A percentile compares a stretch with the other conserved stretches of the same genome.
These are phyloP conservation scores for Hanseniaspora thailandica DNA, from an alignment of 805 yeast genomes.

Conservation along the genomic window DNA sequence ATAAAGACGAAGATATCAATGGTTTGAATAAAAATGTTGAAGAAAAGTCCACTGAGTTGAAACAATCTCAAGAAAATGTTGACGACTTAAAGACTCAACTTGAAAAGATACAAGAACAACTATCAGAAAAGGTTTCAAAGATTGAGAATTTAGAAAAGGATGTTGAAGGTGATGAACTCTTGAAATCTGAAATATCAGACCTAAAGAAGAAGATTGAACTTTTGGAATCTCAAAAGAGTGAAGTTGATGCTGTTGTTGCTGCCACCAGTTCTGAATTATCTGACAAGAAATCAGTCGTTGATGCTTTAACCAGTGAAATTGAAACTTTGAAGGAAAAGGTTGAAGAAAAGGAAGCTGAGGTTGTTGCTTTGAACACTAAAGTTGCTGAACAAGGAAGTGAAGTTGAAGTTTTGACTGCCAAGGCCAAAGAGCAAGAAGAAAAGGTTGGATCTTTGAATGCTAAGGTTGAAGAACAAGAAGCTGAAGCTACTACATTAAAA, in stretches of 20 bases:
- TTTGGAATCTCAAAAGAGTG: background rate
- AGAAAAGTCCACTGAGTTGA: background rate
- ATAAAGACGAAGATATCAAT: background rate
- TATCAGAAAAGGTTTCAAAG: background rate
- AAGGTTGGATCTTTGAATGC: background rate
- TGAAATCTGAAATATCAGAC: background rate
- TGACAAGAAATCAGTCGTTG: background rate
- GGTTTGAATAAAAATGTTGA: background rate
- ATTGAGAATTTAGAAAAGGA: background rate
- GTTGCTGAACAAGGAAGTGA: background rate
- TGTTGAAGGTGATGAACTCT: background rate
- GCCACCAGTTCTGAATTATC: background rate
- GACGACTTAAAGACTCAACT: background rate
- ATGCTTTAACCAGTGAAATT: background rate
- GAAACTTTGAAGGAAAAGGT: background rate
- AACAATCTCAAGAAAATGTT: background rate
- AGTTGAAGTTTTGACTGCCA: background rate
- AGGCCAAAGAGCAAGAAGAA: background rate
- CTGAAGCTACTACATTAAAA: no score
- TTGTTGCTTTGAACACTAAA: background rate
- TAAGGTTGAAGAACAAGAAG: background rate
- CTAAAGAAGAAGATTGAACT: constrained; percentile 9
- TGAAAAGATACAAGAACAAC: background rate
- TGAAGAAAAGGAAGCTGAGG: background rate
- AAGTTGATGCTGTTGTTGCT: background rate